Evolutionary conservation across 1,284 basidiomycete genomes (phyloP).

Genomic region (Cerrena zonata): DNA sequence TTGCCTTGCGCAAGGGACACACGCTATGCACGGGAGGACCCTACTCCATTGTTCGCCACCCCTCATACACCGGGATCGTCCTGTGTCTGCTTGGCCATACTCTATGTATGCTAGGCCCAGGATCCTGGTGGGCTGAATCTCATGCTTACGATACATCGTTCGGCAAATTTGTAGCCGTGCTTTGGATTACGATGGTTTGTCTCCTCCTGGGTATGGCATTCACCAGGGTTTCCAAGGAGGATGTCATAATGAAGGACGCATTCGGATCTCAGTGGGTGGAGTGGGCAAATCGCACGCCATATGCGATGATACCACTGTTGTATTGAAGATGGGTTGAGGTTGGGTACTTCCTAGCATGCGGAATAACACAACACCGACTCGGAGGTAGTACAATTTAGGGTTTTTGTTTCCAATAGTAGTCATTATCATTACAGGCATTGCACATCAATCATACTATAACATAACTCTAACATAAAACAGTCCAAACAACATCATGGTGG

Average conservation of each 20-base stretch:
- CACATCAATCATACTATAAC: not conserved
- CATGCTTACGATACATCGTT: not conserved
- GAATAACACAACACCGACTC: no score
- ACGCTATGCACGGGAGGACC: slow-evolving; percentile 8
- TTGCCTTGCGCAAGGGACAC: slow-evolving; percentile 7
- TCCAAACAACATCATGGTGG: slow-evolving; percentile 17
- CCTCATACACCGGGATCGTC: slow-evolving; percentile 6
- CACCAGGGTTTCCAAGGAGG: slow-evolving; percentile 8
- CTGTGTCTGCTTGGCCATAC: not conserved
- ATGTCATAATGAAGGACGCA: slow-evolving; percentile 12
- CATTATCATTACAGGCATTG: no score
- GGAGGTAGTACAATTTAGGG: no score
- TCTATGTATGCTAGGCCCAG: not conserved
- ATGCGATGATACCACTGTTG: slow-evolving; percentile 10
- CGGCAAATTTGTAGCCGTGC: not conserved
- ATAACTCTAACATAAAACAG: not conserved
- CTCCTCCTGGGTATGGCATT: not conserved
- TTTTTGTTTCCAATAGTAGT: no score
- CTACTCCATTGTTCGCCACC: slow-evolving; percentile 11
- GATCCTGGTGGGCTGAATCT: slow-evolving; percentile 5
- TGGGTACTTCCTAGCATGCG: no score
- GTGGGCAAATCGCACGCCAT: slow-evolving; percentile 11
- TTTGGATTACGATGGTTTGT: not conserved
- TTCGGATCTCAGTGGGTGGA: slow-evolving; percentile 12
- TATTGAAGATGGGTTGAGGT: no score